Conservation (phyloP, 176 grass and related monocot species). For the Carex myosuroides region DNA sequence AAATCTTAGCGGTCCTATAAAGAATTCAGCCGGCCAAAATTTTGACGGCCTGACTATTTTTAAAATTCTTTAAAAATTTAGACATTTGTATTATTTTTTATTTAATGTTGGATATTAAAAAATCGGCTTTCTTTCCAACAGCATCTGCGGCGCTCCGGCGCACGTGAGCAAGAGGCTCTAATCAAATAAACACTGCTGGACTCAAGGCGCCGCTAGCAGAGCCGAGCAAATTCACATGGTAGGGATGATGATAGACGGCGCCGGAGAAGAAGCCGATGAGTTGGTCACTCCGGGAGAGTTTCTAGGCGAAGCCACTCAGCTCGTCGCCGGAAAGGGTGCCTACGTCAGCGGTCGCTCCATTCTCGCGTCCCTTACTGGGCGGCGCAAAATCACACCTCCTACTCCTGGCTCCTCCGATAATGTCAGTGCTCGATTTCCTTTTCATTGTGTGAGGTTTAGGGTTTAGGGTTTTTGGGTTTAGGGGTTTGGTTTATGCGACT, state of each 20-base stretch:
- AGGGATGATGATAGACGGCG: conserved; percentile 46
- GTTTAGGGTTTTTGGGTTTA: neutral
- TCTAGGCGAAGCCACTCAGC: conserved; percentile 33
- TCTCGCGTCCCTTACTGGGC: conserved; percentile 66
- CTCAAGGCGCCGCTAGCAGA: neutral
- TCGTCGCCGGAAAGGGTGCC: conserved; percentile 56
- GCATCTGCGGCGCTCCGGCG: neutral
- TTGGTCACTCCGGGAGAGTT: conserved; percentile 73
- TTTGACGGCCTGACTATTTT: too few relatives aligned
- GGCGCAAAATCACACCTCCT: conserved; percentile 43
- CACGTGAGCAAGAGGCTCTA: neutral
- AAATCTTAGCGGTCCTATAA: too few relatives aligned
- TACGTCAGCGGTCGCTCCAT: conserved; percentile 56
- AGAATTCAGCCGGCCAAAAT: too few relatives aligned
- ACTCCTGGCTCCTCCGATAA: conserved; percentile 43
- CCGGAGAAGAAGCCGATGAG: conserved; percentile 22
- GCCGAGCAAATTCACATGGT: conserved; percentile 20
- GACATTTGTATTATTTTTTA: too few relatives aligned
- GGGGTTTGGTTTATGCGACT: neutral
- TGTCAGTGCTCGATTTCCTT: conserved; percentile 13
- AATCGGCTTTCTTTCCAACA: neutral
- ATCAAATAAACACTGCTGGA: neutral
- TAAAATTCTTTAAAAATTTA: too few relatives aligned
- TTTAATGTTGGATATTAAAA: too few relatives aligned
- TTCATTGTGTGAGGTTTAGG: neutral